phyloP scores from a whole-genome alignment of 768 basidiomycete species.

The Lyophyllum shimeji region DNA sequence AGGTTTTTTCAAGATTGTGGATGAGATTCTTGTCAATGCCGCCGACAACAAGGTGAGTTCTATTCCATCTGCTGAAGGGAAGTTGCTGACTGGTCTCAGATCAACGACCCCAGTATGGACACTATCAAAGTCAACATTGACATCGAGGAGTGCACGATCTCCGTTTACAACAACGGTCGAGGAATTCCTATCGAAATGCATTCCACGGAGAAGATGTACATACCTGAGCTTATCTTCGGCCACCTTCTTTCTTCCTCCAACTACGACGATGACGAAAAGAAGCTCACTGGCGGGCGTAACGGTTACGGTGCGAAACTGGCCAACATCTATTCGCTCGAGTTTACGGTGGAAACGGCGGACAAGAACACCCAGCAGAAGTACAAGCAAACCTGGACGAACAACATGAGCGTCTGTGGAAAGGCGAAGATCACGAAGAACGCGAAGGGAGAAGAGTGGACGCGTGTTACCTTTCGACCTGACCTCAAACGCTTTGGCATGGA shows the following conservation, averaged over 20 bases:
- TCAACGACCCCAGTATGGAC: constrained; percentile 92
- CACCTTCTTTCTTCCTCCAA: constrained; percentile 93
- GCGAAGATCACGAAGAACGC: constrained; percentile 93
- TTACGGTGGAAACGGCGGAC: constrained; percentile 94
- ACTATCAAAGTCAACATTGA: constrained; percentile 87
- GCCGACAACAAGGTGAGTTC: constrained; percentile 92
- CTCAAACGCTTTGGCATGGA: constrained; percentile 91
- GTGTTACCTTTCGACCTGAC: constrained; percentile 92
- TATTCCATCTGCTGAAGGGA: background rate
- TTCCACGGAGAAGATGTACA: constrained; percentile 88
- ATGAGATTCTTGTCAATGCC: constrained; percentile 98
- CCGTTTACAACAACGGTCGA: constrained; percentile 92
- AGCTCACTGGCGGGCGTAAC: constrained; percentile 96
- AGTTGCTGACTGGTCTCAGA: constrained; percentile 42
- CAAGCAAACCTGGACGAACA: constrained; percentile 90
- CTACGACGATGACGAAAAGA: constrained; percentile 99
- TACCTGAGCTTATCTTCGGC: constrained; percentile 97
- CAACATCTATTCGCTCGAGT: constrained; percentile 97
- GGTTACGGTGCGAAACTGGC: constrained; percentile 98
- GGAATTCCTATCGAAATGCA: constrained; percentile 99
- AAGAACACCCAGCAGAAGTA: constrained; percentile 86
- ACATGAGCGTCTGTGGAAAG: constrained; percentile 86
- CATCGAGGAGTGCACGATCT: constrained; percentile 79
- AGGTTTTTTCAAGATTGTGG: constrained; percentile 98
- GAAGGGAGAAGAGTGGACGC: constrained; percentile 88